A percentile compares a stretch with the other conserved stretches of the same genome.
Conservation (phyloP, 2,329 filamentous ascomycete genomes). For the Diaporthe ilicicola region DNA sequence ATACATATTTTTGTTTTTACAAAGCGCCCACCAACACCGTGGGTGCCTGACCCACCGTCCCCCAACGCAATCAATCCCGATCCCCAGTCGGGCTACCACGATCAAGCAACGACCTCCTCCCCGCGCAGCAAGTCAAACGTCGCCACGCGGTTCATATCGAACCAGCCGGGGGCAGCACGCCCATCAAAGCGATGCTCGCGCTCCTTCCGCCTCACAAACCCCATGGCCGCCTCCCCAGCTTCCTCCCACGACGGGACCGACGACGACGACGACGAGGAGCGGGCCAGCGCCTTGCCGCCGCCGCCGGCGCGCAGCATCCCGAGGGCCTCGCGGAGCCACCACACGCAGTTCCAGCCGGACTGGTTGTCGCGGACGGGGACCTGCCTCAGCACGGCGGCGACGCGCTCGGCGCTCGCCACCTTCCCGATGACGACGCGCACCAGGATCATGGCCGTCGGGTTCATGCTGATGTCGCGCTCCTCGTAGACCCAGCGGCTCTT, state of each 20-base stretch:
- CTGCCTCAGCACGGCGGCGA: not conserved
- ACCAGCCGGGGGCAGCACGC: not conserved
- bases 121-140: not conserved
- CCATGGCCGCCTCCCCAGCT: not conserved
- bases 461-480: slow-evolving; percentile 24
- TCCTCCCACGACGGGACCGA: not conserved
- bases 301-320: not conserved
- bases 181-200: slow-evolving; percentile 17
- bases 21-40: not conserved
- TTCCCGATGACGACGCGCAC: slow-evolving; percentile 20
- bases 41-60: not conserved
- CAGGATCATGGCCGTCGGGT: slow-evolving; percentile 27
- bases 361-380: not conserved
- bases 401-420: not conserved
- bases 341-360: slow-evolving; percentile 20
- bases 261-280: not conserved
- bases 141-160: slow-evolving; percentile 15
- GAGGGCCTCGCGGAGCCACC: slow-evolving; percentile 10
- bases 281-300: not conserved
- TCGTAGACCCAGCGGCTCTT: slow-evolving; percentile 10
- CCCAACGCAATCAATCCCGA: not conserved
- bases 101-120: slow-evolving; percentile 1
- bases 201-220: not conserved
- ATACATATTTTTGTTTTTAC: not conserved
- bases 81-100: not conserved